Evolutionary conservation across 1,284 basidiomycete genomes (phyloP), one percentile per base, ranked within the genome.

Genomic region (Heterobasidion occidentale): DNA sequence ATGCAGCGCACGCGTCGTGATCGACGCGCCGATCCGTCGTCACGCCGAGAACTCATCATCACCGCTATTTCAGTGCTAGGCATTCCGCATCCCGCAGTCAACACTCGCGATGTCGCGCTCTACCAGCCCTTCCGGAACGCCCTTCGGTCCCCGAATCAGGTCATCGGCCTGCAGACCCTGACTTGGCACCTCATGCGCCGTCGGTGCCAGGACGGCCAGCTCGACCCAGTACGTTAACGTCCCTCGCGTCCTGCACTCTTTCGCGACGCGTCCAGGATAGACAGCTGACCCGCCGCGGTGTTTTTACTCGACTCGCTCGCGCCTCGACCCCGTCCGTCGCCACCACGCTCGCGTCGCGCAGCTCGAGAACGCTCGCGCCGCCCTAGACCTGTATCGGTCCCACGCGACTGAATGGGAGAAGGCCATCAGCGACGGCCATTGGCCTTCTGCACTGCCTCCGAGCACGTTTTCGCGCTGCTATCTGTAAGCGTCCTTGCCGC

Each of bases 111-210:
- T 63, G 86, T 90, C 47, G 89, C 83, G 2, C 70, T 92, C 36
- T 92, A 90, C 70, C 81, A 84, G 73, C 88, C 89, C 1, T 91
- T 51, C 50, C 50, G 50, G 14, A 51, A 1, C 71, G 91, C 52
- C 79, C 79, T 90, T 52, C 79, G 79, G 36, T 79, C 78, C 17
- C 79, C 83, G 8, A 81, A 83, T 62, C 83, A 86, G 61, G 68
- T 81, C 48, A 72, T 88, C 59, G 88, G 90, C 36, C 74, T 92
- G 36, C 85, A 82, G 63, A 91, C 89, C 7, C 73, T 92, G 33
- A 79, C 84, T 66, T 90, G 87, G 86, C 84, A 84, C 63, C 76
- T 92, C 35, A 88, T 92, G 86, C 78, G 81, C 56, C 77, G 88
- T 59, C 77, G 83, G 38, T 84, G 86, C 64, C 84, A 88, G 66